phyloP scores from a whole-genome alignment of 1,139 yeast genomes.

The Diutina siamensis region DNA sequence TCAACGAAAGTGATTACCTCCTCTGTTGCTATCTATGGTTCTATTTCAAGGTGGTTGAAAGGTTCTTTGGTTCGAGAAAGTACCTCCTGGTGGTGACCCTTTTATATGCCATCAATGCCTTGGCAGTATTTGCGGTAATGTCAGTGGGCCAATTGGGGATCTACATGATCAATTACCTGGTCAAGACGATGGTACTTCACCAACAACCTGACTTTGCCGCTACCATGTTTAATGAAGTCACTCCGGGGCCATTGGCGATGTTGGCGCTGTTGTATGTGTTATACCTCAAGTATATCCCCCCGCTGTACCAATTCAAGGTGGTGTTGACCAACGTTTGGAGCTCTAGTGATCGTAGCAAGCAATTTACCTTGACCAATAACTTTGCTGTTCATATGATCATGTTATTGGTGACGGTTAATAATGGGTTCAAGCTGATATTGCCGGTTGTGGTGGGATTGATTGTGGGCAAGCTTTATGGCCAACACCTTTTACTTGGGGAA shows the following conservation, averaged over 20 bases:
- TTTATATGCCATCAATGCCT: constrained; percentile 24
- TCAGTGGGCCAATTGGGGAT: constrained; percentile 22
- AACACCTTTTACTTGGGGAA: constrained; percentile 50
- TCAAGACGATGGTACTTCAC: constrained; percentile 12
- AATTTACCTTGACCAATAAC: constrained; percentile 42
- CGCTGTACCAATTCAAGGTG: constrained; percentile 46
- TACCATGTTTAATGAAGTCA: constrained; percentile 25
- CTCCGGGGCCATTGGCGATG: constrained; percentile 56
- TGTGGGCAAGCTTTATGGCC: constrained; percentile 43
- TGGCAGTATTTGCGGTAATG: constrained; percentile 24
- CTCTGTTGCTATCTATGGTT: constrained; percentile 41
- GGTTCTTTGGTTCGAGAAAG: constrained; percentile 52
- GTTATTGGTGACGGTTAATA: constrained; percentile 39
- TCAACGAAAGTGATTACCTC: constrained; percentile 58
- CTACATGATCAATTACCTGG: constrained; percentile 9
- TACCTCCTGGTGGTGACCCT: constrained; percentile 30
- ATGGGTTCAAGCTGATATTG: constrained; percentile 39
- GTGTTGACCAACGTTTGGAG: constrained; percentile 15
- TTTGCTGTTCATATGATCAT: constrained; percentile 43
- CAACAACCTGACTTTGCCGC: constrained; percentile 12
- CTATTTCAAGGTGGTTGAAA: constrained; percentile 50
- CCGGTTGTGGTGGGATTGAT: constrained; percentile 47
- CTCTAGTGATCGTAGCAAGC: constrained; percentile 14
- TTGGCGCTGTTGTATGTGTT: constrained; percentile 49
- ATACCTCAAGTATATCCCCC: constrained; percentile 47